These are phyloP conservation scores for Zasmidium citrigriseum DNA, from an alignment of 2,329 filamentous ascomycete species.

Conservation along the genomic window DNA sequence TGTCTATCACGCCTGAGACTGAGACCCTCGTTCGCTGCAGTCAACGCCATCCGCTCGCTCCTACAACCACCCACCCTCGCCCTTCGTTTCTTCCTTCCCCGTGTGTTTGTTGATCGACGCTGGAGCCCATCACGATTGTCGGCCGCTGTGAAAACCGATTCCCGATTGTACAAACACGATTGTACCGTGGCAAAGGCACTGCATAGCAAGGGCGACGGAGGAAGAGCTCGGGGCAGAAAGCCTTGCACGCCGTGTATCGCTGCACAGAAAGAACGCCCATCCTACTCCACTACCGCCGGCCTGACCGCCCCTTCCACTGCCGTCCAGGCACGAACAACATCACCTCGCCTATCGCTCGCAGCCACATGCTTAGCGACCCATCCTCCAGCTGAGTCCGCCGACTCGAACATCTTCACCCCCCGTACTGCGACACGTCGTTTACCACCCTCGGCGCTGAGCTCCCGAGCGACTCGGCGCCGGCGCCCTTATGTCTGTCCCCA, in stretches of 20 bases:
- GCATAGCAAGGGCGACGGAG: background rate
- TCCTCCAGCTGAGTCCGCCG: conserved; percentile 4
- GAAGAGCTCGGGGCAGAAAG: background rate
- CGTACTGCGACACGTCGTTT: background rate
- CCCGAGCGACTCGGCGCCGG: conserved; percentile 18
- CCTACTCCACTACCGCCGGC: background rate
- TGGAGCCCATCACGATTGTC: background rate
- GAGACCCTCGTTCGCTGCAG: background rate
- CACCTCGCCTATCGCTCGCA: conserved; percentile 11
- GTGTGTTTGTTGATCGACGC: background rate
- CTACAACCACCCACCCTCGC: background rate
- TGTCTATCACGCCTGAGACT: background rate
- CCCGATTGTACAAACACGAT: background rate
- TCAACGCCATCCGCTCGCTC: background rate
- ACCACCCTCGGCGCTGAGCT: conserved; percentile 21
- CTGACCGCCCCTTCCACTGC: conserved; percentile 4
- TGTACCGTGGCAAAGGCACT: background rate
- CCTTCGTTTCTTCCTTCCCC: conserved; percentile 5
- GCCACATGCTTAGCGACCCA: conserved; percentile 17
- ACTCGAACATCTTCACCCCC: conserved; percentile 5
- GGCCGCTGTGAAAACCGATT: background rate
- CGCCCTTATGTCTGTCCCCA: conserved; percentile 66
- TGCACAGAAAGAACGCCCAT: conserved; percentile 2
- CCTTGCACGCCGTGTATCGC: background rate
- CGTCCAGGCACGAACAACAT: conserved; percentile 1